Base-by-base conservation (phyloP, 2,329 filamentous ascomycete genomes). In the Ophiostoma sp. region DNA sequence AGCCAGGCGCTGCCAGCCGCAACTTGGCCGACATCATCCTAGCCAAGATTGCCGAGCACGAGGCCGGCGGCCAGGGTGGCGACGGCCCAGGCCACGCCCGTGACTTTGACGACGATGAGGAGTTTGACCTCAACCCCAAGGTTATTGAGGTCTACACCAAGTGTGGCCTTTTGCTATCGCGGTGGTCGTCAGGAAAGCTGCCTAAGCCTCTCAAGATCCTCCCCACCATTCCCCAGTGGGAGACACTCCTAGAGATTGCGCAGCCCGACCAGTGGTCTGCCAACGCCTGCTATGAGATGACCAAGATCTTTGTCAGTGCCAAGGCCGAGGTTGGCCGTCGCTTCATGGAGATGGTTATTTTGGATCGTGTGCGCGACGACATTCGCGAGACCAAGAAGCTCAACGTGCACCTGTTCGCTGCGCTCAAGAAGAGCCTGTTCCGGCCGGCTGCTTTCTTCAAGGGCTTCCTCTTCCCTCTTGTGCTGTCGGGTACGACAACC, bases 201-300 rank as follows among this genome's bases (percentile, higher is more conserved):
- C 95, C 95, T 27, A 99, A 99, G 79, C 94, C 94, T 0, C 96
- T 99, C 84, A 98, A 98, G 79, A 93, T 98, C 72, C 85, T 99
- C 8, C 95, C 95, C 2, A 93, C 93, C 0, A 87, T 98, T 14
- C 93, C 93, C 7, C 87, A 95, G 74, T 98, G 93, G 92, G 27
- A 90, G 66, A 70, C 71, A 58, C 70, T 74, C 27, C 14, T 74
- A 1, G 72, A 73, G 69, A 70, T 73, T 11, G 40, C 71, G 4
- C 68, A 69, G 67, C 93, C 94, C 4, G 89, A 95, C 64, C 79
- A 77, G 67, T 85, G 83, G 83, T 92, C 92, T 1, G 82, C 92
- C 27, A 93, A 96, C 75, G 77, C 92, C 64, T 87, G 89, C 73
- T 97, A 92, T 77, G 92, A 93, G 75, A 93, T 92, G 36, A 98